A percentile compares a stretch with the other conserved stretches of the same genome.
phyloP scores from a whole-genome alignment of 345 rosid genomes.

The Streptanthus diversifolius region DNA sequence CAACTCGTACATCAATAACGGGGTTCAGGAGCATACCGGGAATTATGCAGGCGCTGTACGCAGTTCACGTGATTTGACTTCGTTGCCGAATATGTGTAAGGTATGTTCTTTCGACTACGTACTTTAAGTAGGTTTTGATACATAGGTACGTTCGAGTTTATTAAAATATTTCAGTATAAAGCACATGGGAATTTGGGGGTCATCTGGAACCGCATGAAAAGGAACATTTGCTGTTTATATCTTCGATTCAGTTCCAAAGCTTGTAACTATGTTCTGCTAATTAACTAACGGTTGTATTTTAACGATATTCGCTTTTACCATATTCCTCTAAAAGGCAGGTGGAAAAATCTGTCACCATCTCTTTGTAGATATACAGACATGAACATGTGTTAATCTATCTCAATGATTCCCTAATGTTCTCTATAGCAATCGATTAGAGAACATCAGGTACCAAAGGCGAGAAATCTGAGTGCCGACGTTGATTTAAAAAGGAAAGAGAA shows the following conservation, averaged over 20 bases:
- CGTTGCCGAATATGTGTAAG: constrained; percentile 27
- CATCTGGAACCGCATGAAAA: background rate
- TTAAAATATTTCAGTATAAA: background rate
- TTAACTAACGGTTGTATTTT: background rate
- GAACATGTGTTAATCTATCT: background rate
- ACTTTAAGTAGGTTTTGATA: background rate
- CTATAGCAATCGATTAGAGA: constrained; percentile 20
- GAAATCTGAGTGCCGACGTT: background rate
- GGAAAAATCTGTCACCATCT: background rate
- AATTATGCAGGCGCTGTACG: constrained; percentile 21
- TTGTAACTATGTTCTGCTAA: background rate
- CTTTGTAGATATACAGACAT: background rate
- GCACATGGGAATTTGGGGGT: background rate
- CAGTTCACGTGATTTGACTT: constrained; percentile 14
- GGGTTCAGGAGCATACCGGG: constrained; percentile 21
- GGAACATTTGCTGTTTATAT: background rate
- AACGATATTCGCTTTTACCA: background rate
- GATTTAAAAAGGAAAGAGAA: constrained; percentile 16
- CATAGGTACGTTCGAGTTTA: background rate
- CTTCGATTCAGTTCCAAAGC: background rate
- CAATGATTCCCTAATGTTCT: constrained; percentile 10
- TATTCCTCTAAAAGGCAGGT: constrained; percentile 1
- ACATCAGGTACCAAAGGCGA: constrained; percentile 20
- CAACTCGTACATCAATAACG: constrained; percentile 28
- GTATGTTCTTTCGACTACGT: constrained; percentile 34